Evolutionary conservation across 2,329 filamentous ascomycete genomes (phyloP).

Genomic region (Onygenales sp.): DNA sequence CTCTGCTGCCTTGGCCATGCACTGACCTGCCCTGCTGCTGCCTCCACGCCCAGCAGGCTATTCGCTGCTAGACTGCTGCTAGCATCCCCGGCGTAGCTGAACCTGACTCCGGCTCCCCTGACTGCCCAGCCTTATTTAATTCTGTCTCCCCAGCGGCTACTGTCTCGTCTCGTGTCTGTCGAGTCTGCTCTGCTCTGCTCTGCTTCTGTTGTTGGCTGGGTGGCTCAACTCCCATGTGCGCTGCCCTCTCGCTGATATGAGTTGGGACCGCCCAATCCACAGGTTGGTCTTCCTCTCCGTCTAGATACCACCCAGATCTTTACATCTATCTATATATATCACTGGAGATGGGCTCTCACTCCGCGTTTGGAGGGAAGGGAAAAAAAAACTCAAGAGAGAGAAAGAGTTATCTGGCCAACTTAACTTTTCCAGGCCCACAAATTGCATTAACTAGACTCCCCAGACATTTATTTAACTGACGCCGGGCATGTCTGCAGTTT

Average conservation of each 20-base stretch:
- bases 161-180: not conserved
- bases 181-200: slow-evolving; percentile 13
- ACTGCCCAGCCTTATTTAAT: not conserved
- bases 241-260: slow-evolving; percentile 34
- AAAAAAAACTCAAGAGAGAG: no score
- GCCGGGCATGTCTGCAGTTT: slow-evolving; percentile 30
- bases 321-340: not conserved
- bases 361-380: no score
- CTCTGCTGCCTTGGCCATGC: not conserved
- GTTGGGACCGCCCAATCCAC: slow-evolving; percentile 38
- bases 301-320: slow-evolving; percentile 1
- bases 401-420: no score
- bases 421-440: not conserved
- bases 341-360: no score
- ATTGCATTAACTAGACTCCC: not conserved
- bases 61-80: not conserved
- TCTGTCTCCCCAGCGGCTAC: not conserved
- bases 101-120: not conserved
- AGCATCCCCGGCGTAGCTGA: not conserved
- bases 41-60: not conserved
- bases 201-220: slow-evolving; percentile 24
- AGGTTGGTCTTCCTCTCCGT: slow-evolving; percentile 30
- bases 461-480: not conserved
- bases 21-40: slow-evolving; percentile 2
- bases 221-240: slow-evolving; percentile 29